These are phyloP conservation scores for Cercospora sesami DNA, from an alignment of 2,329 filamentous ascomycete species.

Conservation along the genomic window DNA sequence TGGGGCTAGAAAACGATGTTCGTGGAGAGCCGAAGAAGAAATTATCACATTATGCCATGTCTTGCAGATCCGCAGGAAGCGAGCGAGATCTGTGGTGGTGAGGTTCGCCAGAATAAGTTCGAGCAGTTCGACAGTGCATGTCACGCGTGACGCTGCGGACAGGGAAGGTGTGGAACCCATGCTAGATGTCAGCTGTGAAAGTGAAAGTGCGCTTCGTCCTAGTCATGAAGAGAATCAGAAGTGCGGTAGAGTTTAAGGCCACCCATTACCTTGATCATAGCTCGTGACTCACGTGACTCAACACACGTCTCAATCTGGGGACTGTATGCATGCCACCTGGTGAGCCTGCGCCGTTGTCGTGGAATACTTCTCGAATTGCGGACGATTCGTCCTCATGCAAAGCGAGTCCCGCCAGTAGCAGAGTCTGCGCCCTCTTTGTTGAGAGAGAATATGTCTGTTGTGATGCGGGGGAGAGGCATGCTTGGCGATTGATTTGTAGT, in stretches of 20 bases:
- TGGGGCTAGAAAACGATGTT: neutral
- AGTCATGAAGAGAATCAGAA: neutral
- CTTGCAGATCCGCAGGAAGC: neutral
- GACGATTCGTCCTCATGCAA: too few relatives aligned
- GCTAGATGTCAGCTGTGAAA: neutral
- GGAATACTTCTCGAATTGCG: too few relatives aligned
- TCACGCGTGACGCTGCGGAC: neutral
- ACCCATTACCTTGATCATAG: neutral
- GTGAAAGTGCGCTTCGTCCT: neutral
- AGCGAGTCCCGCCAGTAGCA: too few relatives aligned
- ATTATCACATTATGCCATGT: constrained; percentile 1
- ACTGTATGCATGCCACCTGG: too few relatives aligned
- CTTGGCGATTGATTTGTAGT: too few relatives aligned
- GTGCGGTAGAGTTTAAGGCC: neutral
- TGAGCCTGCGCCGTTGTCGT: too few relatives aligned
- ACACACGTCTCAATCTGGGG: too few relatives aligned
- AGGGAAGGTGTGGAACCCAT: neutral
- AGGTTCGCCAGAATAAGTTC: neutral
- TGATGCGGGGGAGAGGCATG: too few relatives aligned
- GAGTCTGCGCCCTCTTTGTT: too few relatives aligned
- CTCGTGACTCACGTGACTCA: constrained; percentile 1
- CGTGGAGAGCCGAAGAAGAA: neutral
- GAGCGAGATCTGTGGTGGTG: neutral
- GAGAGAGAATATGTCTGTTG: too few relatives aligned
- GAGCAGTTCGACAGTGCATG: neutral